A percentile compares a stretch with the other conserved stretches of the same genome.
Conservation (phyloP, 306 rosid genomes). For the Malus fusca region DNA sequence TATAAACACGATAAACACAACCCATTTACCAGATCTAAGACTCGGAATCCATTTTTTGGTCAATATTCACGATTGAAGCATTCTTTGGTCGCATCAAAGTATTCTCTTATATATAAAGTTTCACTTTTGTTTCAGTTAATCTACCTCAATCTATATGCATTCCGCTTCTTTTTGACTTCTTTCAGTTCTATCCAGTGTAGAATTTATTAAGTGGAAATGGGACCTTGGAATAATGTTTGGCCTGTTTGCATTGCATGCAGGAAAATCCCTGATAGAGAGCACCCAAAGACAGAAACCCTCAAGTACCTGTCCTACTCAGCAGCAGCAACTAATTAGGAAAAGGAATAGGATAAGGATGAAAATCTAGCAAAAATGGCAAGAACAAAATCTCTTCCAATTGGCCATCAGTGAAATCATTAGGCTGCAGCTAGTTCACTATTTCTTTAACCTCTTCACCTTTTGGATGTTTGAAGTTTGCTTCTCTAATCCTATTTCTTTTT, state of each 20-base stretch:
- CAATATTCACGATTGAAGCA: background rate
- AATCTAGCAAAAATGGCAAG: constrained; percentile 35
- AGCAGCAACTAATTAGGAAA: constrained; percentile 10
- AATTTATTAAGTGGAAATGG: background rate
- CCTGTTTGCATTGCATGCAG: constrained; percentile 24
- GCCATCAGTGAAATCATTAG: constrained; percentile 54
- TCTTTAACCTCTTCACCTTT: background rate
- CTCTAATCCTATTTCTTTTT: background rate
- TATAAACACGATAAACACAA: too few relatives aligned
- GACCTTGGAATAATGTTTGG: background rate
- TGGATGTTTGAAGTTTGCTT: background rate
- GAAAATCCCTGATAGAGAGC: constrained; percentile 25
- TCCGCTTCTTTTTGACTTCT: background rate
- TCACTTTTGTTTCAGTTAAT: background rate
- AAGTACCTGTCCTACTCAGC: constrained; percentile 16
- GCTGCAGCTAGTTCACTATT: constrained; percentile 33
- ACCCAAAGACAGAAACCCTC: constrained; percentile 7
- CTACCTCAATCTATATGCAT: background rate
- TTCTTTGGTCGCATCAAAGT: background rate
- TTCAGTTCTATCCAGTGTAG: background rate
- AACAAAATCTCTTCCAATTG: constrained; percentile 40
- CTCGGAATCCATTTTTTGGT: background rate
- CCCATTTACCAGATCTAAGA: too few relatives aligned
- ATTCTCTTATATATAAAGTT: constrained; percentile 4
- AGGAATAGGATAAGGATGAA: constrained; percentile 28